phyloP scores from a whole-genome alignment of 495 filamentous ascomycete species.

The Pseudevernia furfuracea region DNA sequence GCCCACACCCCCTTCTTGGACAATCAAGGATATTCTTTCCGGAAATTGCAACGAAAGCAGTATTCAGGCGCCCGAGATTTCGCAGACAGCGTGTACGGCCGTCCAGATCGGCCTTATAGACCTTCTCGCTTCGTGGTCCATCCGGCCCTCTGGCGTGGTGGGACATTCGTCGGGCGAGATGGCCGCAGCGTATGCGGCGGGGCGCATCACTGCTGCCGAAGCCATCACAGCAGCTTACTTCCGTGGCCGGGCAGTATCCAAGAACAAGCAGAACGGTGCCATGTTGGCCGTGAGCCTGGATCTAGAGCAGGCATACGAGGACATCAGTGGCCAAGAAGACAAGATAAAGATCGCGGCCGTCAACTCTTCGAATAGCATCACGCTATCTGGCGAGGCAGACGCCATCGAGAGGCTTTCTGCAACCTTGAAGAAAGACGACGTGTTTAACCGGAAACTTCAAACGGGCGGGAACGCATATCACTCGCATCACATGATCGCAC shows the following conservation, averaged over 20 bases:
- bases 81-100: conserved; percentile 19
- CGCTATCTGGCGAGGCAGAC: conserved; percentile 32
- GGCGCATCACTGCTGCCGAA: conserved; percentile 2
- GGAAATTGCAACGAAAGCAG: background rate
- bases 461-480: conserved; percentile 48
- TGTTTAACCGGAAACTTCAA: conserved; percentile 33
- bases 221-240: conserved; percentile 21
- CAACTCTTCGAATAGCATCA: conserved; percentile 32
- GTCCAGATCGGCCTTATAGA: conserved; percentile 35
- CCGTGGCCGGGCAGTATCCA: conserved; percentile 13
- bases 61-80: conserved; percentile 18
- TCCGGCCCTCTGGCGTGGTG: conserved; percentile 29
- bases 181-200: conserved; percentile 30
- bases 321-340: background rate
- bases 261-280: conserved; percentile 24
- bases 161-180: conserved; percentile 41
- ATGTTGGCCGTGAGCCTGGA: conserved; percentile 37
- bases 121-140: conserved; percentile 28
- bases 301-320: conserved; percentile 18
- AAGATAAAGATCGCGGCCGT: conserved; percentile 10
- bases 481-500: conserved; percentile 42
- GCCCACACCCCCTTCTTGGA: conserved; percentile 3
- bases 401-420: conserved; percentile 30
- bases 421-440: conserved; percentile 29
- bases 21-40: background rate